Conservation (phyloP, 2,329 filamentous ascomycete genomes). For the Gnomoniopsis sp. region DNA sequence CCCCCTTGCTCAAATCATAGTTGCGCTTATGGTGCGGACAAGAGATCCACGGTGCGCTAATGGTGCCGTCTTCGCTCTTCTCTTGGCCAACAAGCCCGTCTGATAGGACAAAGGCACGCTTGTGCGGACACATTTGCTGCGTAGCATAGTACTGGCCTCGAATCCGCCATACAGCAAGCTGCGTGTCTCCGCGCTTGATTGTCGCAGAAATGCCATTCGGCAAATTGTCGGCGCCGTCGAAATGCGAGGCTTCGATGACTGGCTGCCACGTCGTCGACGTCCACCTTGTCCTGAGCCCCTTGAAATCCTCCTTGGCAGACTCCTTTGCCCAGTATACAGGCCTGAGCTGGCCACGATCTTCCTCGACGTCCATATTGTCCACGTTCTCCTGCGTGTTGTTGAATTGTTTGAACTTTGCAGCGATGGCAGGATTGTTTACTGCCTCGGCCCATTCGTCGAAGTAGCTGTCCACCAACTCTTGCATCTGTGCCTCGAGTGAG, state of each 20-base stretch:
- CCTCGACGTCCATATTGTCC: conserved; percentile 66
- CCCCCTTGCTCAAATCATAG: conserved; percentile 70
- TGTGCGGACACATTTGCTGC: conserved; percentile 95
- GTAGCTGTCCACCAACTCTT: conserved; percentile 75
- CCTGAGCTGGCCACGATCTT: conserved; percentile 69
- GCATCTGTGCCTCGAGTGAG: conserved; percentile 83
- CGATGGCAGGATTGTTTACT: conserved; percentile 64
- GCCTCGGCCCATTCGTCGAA: conserved; percentile 93
- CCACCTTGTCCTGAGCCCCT: conserved; percentile 61
- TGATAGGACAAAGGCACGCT: conserved; percentile 82
- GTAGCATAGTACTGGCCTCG: conserved; percentile 77
- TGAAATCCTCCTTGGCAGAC: conserved; percentile 68
- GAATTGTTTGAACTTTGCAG: conserved; percentile 75
- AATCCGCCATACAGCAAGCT: conserved; percentile 83
- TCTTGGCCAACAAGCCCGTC: conserved; percentile 80
- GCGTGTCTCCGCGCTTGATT: conserved; percentile 83
- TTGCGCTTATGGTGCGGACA: conserved; percentile 91
- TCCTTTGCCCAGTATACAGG: conserved; percentile 77
- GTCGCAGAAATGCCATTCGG: conserved; percentile 72
- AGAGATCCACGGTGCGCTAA: conserved; percentile 67
- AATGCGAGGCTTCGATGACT: conserved; percentile 67
- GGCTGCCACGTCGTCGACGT: conserved; percentile 72
- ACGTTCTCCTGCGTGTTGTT: conserved; percentile 73
- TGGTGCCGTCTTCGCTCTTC: conserved; percentile 24
- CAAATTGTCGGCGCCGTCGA: conserved; percentile 58